These are phyloP conservation scores for Prunus fruticosa DNA, from an alignment of 306 rosid species.

Conservation along the genomic window DNA sequence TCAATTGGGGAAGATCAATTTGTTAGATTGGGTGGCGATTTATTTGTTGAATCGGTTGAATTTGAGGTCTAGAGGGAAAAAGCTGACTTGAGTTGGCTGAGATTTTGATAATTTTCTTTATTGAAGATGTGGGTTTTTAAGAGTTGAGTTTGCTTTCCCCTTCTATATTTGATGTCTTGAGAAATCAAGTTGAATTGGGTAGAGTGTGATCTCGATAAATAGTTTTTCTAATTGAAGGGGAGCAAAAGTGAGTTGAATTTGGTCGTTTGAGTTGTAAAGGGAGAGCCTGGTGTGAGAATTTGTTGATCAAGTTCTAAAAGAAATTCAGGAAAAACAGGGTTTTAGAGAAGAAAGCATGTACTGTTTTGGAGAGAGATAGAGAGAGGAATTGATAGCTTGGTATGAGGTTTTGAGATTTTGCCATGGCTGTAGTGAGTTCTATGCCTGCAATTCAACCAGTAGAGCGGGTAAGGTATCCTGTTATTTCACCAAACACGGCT, in stretches of 20 bases:
- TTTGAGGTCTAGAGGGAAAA: constrained; percentile 22
- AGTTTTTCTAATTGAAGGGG: constrained; percentile 8
- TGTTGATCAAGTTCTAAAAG: neutral
- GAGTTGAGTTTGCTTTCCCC: neutral
- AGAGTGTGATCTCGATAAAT: neutral
- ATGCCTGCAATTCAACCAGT: constrained; percentile 30
- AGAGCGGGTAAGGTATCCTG: constrained; percentile 39
- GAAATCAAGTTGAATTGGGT: neutral
- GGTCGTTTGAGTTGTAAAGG: constrained; percentile 8
- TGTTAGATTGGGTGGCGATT: neutral
- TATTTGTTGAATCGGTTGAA: constrained; percentile 2
- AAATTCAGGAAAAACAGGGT: neutral
- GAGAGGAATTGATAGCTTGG: neutral
- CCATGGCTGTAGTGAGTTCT: constrained; percentile 59
- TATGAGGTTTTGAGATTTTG: constrained; percentile 18
- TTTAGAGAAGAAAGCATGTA: neutral
- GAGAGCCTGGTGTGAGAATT: neutral
- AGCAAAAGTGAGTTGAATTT: constrained; percentile 4
- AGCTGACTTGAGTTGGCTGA: constrained; percentile 6
- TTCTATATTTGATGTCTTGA: neutral
- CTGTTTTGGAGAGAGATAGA: neutral
- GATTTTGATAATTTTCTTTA: constrained; percentile 12
- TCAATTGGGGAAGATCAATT: neutral
- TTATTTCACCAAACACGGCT: constrained; percentile 34
- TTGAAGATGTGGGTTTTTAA: neutral